Evolutionary conservation across 352 stramenopile genomes (phyloP), one percentile per base, ranked within the genome.

Genomic region (Phytophthora rubi): DNA sequence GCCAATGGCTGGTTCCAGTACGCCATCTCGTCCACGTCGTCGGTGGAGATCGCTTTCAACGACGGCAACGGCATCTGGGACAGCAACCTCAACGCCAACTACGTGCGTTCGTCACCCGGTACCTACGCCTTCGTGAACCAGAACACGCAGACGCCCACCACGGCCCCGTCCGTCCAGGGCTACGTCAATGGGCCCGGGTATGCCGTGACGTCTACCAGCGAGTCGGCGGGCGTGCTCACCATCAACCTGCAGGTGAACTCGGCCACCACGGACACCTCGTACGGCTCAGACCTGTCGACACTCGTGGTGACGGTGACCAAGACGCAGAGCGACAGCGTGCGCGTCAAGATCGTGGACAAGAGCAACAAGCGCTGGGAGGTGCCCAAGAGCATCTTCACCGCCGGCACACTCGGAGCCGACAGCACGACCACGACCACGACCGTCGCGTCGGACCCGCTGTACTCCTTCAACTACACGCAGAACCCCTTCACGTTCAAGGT

Each of bases 341-440:
- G 76, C 7, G 68, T 86, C 58, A 86, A 86, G 64, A 88, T 86
- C 64, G 70, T 68, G 6, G 80, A 86, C 68, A 85, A 85, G 71
- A 83, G 76, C 57, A 69, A 18, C 44, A 73, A 82, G 35, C 80
- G 80, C 8, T 88, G 80, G 80, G 77, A 88, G 45, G 78, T 88
- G 12, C 77, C 80, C 2, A 62, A 18, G 35, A 72, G 51, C 13
- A 53, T 88, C 13, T 85, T 79, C 53, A 57, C 77, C 10, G 61
- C 79, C 39, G 77, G 71, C 26, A 67, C 65, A 0, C 68, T 82
- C 0, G 56, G 76, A 21, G 30, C 23, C 6, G 47, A 71, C 16
- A 53, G n/a, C 12, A 59, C 65, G 9, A 28, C 47, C 8, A 65
- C 42, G 6, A 48, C 42, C 28, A 65, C 42, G 6, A 48, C 42